Evolutionary conservation across 441 rosid genomes (phyloP), one percentile per base, ranked within the genome.

Genomic region (Adansonia rubrostipa): DNA sequence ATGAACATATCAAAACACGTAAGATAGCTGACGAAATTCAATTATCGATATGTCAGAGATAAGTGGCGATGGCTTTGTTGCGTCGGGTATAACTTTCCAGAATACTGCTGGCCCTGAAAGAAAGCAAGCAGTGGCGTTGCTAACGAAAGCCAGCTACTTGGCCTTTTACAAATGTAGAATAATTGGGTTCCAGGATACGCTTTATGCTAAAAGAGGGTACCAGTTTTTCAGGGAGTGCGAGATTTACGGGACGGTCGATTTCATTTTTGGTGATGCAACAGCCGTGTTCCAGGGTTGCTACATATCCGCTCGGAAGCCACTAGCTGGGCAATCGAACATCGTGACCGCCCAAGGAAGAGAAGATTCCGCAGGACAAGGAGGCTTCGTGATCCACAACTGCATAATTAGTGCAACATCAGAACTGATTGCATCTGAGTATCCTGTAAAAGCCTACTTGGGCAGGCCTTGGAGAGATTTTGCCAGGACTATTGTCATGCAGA

Each of bases 391-490:
- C 78, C 80, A 73, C 7, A 66, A 56, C 66, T 77, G 75, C 78
- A 72, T 22, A 5, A 47, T 77, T 17, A 5, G 53, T 9, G 75
- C 63, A 53, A n/a, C 50, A 3, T 40, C 47, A 15, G 65, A 57
- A 5, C 15, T 51, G 28, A 14, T 9, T 6, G 36, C 65, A n/a
- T 45, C 62, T 0, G 47, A 20, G 20, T 56, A 15, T 54, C 36
- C 56, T 6, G 66, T 64, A 15, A 14, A 24, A 14, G 73, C 78
- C 1, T 77, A 53, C 40, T 56, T 77, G 7, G 83, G 78, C 3
- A 57, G 80, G 75, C 83, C 78, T 0, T 81, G 83, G 78, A 81
- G 62, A 57, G 70, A 77, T 7, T 81, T 19, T 24, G 14, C 83
- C 4, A 65, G 75, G 20, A 81, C 83, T 0, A 63, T 81, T 9